Conservation (phyloP, 331 rosid genomes). For the Pyracantha coccinea region DNA sequence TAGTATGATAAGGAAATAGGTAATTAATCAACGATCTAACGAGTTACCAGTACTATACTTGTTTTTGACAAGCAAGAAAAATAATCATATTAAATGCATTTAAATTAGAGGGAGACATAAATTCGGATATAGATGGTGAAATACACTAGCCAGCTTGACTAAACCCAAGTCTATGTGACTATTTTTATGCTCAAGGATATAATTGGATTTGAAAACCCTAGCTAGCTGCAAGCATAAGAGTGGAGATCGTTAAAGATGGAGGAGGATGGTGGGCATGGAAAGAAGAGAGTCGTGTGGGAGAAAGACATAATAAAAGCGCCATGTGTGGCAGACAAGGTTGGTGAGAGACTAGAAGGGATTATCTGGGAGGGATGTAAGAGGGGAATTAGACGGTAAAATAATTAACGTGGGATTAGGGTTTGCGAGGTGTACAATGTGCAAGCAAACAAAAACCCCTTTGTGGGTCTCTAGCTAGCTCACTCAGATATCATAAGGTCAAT, state of each 20-base stretch:
- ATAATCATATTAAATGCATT: too few relatives aligned
- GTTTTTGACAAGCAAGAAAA: too few relatives aligned
- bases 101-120: too few relatives aligned
- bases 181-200: too few relatives aligned
- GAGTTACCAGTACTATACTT: too few relatives aligned
- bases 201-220: too few relatives aligned
- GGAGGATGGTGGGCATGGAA: background rate
- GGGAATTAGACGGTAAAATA: constrained; percentile 9
- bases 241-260: background rate
- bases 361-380: constrained; percentile 25
- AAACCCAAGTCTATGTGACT: too few relatives aligned
- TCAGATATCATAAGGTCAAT: constrained; percentile 25
- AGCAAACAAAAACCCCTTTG: constrained; percentile 45
- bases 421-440: constrained; percentile 24
- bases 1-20: background rate
- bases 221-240: background rate
- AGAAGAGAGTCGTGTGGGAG: constrained; percentile 13
- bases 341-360: constrained; percentile 36
- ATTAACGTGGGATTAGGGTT: constrained; percentile 26
- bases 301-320: constrained; percentile 27
- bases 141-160: too few relatives aligned
- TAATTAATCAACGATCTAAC: background rate
- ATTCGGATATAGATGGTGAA: too few relatives aligned
- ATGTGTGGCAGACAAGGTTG: constrained; percentile 32
- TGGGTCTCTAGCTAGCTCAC: constrained; percentile 16